A percentile compares a stretch with the other conserved stretches of the same genome.
Conservation (phyloP, 2,329 filamentous ascomycete genomes). For the Cercospora sesami region DNA sequence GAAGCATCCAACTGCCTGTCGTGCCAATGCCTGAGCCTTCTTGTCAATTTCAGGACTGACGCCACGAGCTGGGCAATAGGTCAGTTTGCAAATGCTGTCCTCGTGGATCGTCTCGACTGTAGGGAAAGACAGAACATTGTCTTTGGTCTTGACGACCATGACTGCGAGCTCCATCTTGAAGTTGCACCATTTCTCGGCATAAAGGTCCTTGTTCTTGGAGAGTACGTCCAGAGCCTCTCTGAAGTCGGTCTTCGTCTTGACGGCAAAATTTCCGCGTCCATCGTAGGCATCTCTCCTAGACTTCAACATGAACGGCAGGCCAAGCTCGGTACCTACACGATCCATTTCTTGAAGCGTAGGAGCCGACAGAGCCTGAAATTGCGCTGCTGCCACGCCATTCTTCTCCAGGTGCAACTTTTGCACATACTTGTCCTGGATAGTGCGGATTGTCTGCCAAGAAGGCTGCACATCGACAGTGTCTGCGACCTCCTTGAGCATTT, state of each 20-base stretch:
- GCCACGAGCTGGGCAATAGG: conserved; percentile 78
- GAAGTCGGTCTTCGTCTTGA: conserved; percentile 61
- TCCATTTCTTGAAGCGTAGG: conserved; percentile 62
- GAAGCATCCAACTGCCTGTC: conserved; percentile 74
- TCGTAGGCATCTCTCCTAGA: conserved; percentile 88
- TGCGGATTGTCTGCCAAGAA: conserved; percentile 79
- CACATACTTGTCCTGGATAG: conserved; percentile 89
- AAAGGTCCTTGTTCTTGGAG: conserved; percentile 66
- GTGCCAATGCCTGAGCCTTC: conserved; percentile 73
- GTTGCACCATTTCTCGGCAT: conserved; percentile 85
- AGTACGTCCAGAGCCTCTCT: conserved; percentile 69
- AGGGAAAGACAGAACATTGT: conserved; percentile 73
- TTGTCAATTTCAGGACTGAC: conserved; percentile 62
- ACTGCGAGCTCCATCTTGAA: conserved; percentile 88
- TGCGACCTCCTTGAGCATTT: conserved; percentile 79
- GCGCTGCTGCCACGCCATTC: conserved; percentile 69
- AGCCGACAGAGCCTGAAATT: conserved; percentile 66
- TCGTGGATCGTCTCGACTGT: conserved; percentile 94
- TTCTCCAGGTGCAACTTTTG: conserved; percentile 79
- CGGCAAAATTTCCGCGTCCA: conserved; percentile 72
- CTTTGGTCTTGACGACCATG: conserved; percentile 89
- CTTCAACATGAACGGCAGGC: conserved; percentile 91
- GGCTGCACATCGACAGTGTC: conserved; percentile 69
- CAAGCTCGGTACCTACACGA: conserved; percentile 63
- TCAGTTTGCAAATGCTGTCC: conserved; percentile 90